These are phyloP conservation scores for Anthoceros angustus DNA, from an alignment of 225 moss, liverwort and hornwort genomes.

Conservation along the genomic window DNA sequence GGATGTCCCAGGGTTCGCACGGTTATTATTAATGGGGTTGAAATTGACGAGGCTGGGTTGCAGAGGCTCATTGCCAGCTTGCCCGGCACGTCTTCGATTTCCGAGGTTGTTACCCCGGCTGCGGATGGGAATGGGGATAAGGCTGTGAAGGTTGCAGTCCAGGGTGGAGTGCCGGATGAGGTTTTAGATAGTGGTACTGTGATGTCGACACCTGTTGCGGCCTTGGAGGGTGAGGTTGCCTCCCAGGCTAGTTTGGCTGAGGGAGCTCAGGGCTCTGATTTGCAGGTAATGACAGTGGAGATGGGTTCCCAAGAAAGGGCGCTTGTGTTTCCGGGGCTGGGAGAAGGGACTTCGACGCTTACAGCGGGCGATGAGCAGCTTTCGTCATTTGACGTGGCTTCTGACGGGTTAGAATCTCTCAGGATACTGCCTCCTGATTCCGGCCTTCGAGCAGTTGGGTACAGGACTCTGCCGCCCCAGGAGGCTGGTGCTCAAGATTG, in stretches of 20 bases:
- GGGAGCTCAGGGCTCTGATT: no score
- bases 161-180: neutral
- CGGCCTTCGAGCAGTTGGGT: neutral
- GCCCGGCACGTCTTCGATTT: neutral
- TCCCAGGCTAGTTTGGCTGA: no score
- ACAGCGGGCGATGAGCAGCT: neutral
- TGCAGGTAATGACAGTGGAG: no score
- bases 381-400: neutral
- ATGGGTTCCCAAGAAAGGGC: neutral
- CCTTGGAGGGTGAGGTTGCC: no score
- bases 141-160: neutral
- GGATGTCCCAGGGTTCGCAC: neutral
- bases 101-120: neutral
- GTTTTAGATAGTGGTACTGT: no score
- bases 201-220: no score
- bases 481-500: constrained; percentile 44
- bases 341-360: neutral
- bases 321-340: neutral
- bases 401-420: neutral
- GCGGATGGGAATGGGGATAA: neutral
- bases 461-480: neutral
- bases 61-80: constrained; percentile 1
- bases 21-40: neutral
- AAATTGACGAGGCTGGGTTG: neutral
- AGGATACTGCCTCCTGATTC: neutral